phyloP scores from a whole-genome alignment of 23 red algal species.

The Pyropia haitanensis region DNA sequence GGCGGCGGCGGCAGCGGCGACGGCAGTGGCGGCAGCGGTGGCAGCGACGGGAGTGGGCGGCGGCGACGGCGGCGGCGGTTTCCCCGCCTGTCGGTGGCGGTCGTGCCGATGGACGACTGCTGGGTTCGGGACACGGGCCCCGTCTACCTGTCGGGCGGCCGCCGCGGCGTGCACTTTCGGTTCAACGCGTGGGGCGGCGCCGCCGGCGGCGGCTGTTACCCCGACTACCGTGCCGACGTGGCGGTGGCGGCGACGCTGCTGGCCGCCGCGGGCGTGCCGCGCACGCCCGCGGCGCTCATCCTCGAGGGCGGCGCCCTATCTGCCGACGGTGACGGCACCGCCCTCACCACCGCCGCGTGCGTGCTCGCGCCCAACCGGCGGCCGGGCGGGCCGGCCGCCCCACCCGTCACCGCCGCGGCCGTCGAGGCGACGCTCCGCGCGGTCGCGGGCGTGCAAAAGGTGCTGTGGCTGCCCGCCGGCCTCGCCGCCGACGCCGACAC shows the following conservation, averaged over 20 bases:
- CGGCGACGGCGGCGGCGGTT: too few species aligned
- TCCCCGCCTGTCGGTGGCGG: too few species aligned
- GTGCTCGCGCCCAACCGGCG: slow-evolving; percentile 16
- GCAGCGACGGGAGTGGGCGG: too few species aligned
- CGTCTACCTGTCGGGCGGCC: background rate
- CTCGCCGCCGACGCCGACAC: background rate
- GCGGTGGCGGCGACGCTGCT: slow-evolving; percentile 4
- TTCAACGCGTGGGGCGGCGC: slow-evolving; percentile 24
- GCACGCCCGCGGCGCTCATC: background rate
- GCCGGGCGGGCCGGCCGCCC: background rate
- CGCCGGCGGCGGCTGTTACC: slow-evolving; percentile 1
- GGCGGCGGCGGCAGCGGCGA: too few species aligned
- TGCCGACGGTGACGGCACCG: slow-evolving; percentile 14
- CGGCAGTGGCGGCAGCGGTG: too few species aligned
- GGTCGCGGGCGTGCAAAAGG: background rate
- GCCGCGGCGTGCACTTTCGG: slow-evolving; percentile 1
- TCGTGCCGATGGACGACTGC: background rate
- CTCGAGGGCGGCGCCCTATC: slow-evolving; percentile 18
- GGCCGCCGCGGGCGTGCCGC: background rate
- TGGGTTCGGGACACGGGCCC: slow-evolving; percentile 26
- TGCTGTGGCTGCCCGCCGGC: slow-evolving; percentile 10
- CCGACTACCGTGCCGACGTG: background rate
- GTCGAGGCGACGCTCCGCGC: too few species aligned
- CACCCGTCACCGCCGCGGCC: too few species aligned
- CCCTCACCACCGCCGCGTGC: slow-evolving; percentile 5